These are phyloP conservation scores for Vitis hybrid DNA, from an alignment of 177 flowering plant species.

Conservation along the genomic window DNA sequence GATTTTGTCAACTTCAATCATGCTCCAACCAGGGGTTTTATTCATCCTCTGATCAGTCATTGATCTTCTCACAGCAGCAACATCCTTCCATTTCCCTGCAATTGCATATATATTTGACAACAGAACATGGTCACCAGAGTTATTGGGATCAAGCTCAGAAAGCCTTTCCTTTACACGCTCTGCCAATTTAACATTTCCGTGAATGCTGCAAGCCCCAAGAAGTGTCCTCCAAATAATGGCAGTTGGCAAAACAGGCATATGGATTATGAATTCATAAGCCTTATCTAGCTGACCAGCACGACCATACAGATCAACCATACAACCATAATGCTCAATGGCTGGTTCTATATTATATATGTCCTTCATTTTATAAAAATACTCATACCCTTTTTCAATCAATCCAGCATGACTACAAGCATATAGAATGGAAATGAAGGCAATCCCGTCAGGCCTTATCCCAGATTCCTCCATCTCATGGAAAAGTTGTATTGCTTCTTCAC, in stretches of 20 bases:
- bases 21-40: slow-evolving; percentile 86
- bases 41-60: slow-evolving; percentile 48
- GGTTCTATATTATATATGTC: slow-evolving; percentile 49
- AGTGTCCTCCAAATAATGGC: slow-evolving; percentile 76
- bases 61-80: slow-evolving; percentile 54
- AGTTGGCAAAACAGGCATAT: slow-evolving; percentile 66
- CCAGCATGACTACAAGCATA: slow-evolving; percentile 92
- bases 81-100: slow-evolving; percentile 76
- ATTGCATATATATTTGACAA: slow-evolving; percentile 75
- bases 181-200: slow-evolving; percentile 59
- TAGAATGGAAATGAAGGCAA: slow-evolving; percentile 60
- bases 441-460: slow-evolving; percentile 57
- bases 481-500: slow-evolving; percentile 50
- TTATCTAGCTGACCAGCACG: slow-evolving; percentile 63
- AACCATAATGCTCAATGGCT: slow-evolving; percentile 76
- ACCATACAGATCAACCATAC: slow-evolving; percentile 83
- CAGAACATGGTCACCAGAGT: slow-evolving; percentile 67
- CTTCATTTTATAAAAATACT: slow-evolving; percentile 51
- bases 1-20: slow-evolving; percentile 65
- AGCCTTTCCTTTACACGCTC: slow-evolving; percentile 49
- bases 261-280: slow-evolving; percentile 56
- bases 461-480: slow-evolving; percentile 58
- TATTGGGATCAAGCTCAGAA: slow-evolving; percentile 55
- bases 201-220: slow-evolving; percentile 85
- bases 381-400: slow-evolving; percentile 52